Evolutionary conservation across 352 stramenopile species (phyloP).

Genomic region (Phytophthora megakarya): DNA sequence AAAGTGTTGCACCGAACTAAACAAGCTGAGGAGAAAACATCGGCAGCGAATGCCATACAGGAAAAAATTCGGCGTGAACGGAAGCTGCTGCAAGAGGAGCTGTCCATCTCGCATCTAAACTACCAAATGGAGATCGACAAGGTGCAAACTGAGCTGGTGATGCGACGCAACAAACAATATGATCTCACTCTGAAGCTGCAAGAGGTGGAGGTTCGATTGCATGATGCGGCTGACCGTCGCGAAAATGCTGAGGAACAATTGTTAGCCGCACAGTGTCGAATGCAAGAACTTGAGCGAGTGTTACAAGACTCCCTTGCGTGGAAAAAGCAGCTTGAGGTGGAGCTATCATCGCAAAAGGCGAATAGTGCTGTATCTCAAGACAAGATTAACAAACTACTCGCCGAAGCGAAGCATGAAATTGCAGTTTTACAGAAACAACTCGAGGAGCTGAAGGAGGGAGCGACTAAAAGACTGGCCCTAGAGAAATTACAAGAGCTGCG

Average conservation of each 20-base stretch:
- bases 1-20: slow-evolving; percentile 54
- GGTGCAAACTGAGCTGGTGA: slow-evolving; percentile 70
- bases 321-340: slow-evolving; percentile 53
- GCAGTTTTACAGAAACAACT: slow-evolving; percentile 46
- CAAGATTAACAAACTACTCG: slow-evolving; percentile 20
- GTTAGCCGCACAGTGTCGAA: slow-evolving; percentile 46
- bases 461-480: slow-evolving; percentile 36
- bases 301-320: slow-evolving; percentile 58
- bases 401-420: slow-evolving; percentile 38
- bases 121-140: slow-evolving; percentile 69
- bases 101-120: slow-evolving; percentile 45
- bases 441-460: slow-evolving; percentile 45
- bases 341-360: slow-evolving; percentile 29
- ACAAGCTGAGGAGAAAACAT: slow-evolving; percentile 48
- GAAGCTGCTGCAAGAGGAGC: slow-evolving; percentile 48
- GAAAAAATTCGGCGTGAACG: slow-evolving; percentile 63
- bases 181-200: slow-evolving; percentile 78
- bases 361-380: slow-evolving; percentile 1
- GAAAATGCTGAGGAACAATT: slow-evolving; percentile 59
- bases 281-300: slow-evolving; percentile 67
- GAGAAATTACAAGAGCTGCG: slow-evolving; percentile 52
- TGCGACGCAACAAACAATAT: slow-evolving; percentile 79
- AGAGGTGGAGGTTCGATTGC: slow-evolving; percentile 55
- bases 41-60: slow-evolving; percentile 42
- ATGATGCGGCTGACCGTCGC: slow-evolving; percentile 37